Evolutionary conservation across 2,329 filamentous ascomycete species (phyloP).

Genomic region (Rhinocladiella mackenziei): DNA sequence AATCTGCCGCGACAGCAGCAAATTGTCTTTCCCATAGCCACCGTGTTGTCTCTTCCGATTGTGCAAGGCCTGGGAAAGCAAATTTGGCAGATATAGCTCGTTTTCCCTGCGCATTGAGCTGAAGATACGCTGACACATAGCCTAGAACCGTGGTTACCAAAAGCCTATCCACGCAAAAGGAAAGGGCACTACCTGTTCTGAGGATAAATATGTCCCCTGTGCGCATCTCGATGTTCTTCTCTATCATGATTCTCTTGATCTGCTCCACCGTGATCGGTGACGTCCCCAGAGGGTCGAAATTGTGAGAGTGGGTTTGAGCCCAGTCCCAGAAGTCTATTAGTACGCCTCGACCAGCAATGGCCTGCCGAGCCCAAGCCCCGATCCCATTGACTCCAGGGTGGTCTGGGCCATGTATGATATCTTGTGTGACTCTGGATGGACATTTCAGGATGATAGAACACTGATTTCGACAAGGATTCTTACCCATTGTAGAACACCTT

Average conservation of each 20-base stretch:
- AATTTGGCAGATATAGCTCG: not conserved
- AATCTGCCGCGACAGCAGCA: constrained; percentile 54
- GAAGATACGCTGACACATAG: not conserved
- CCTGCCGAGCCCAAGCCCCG: constrained; percentile 39
- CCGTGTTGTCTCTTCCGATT: constrained; percentile 45
- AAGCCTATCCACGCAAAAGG: constrained; percentile 41
- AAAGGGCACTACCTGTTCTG: constrained; percentile 53
- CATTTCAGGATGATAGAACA: no score
- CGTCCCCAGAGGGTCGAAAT: constrained; percentile 42
- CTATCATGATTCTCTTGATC: constrained; percentile 50
- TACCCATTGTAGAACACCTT: constrained; percentile 7
- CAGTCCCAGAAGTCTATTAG: constrained; percentile 44
- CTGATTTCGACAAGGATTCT: constrained; percentile 1
- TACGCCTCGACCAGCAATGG: constrained; percentile 40
- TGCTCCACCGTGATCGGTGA: constrained; percentile 49
- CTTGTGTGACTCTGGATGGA: constrained; percentile 4
- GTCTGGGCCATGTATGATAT: not conserved
- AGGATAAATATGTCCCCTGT: constrained; percentile 63
- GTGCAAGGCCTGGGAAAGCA: constrained; percentile 46
- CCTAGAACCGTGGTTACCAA: constrained; percentile 39
- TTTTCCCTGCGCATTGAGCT: constrained; percentile 31
- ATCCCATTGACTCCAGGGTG: constrained; percentile 37
- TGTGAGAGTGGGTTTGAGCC: constrained; percentile 48
- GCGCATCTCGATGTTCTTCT: constrained; percentile 39
- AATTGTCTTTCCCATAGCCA: constrained; percentile 61